Evolutionary conservation across 164 flowering plant genomes (phyloP), one percentile per base, ranked within the genome.

Genomic region (Tinospora cordifolia): DNA sequence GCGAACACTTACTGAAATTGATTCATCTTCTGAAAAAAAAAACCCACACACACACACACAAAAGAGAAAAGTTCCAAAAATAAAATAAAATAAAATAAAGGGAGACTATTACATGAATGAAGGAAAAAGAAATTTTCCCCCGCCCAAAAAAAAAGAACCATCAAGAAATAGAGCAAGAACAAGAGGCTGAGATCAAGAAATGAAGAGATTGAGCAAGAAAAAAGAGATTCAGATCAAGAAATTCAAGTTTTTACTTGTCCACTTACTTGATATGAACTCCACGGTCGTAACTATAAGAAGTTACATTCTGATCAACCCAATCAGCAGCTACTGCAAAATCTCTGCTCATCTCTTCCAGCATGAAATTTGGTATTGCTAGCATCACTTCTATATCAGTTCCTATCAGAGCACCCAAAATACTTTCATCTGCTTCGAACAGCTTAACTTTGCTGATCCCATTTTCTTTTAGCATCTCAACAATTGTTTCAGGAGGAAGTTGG

Each of bases 211-310:
- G 19, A 57, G 34, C 40, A 12, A 27, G 19, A 65, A n/a, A 47
- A n/a, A 34, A 46, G 41, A 34, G 8, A 62, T 0, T 69, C 5
- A 14, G 34, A 14, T 66, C 27, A 72, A 69, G 71, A 65, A 64
- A 19, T 8, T 51, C 67, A 73, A 41, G 46, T 54, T 54, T 6
- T 8, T n/a, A n/a, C n/a, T n/a, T n/a, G 6, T 54, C n/a, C 60
- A 80, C 62, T 38, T 69, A 91, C 98, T 81, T 92, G 93, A 94
- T 90, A 58, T 89, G 80, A 54, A 87, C 97, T 39, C 96, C 99
- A 66, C 91, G 90, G 34, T 30, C 10, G 74, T 79, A 85, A 57
- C n/a, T 30, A 70, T 85, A 92, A 65, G 76, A 66, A n/a, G 91
- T 85, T 24, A 95, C 88, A 79, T 95, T 92, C 44, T 78, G 80